Percentiles rank a stretch among this genome's conserved stretches.
Evolutionary conservation across 768 basidiomycete genomes (phyloP).

Genomic region (Lactarius sp.): DNA sequence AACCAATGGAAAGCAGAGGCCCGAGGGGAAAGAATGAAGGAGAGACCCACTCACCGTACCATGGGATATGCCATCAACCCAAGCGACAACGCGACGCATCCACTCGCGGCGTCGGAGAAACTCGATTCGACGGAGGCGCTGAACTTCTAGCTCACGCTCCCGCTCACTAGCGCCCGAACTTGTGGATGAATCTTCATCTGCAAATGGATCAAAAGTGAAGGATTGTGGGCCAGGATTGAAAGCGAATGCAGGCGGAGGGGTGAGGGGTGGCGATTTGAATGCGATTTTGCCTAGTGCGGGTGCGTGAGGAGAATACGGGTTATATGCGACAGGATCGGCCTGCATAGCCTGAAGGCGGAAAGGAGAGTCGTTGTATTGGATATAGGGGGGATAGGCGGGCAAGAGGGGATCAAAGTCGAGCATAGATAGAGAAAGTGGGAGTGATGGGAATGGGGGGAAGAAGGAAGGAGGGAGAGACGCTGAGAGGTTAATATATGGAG

Average conservation of each 20-base stretch:
- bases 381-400: slow-evolving; percentile 5
- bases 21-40: not conserved
- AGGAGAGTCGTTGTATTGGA: slow-evolving; percentile 9
- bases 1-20: not conserved
- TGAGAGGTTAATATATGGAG: slow-evolving; percentile 17
- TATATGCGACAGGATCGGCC: slow-evolving; percentile 11
- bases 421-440: slow-evolving; percentile 3
- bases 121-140: slow-evolving; percentile 22
- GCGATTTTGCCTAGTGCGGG: not conserved
- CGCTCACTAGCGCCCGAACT: slow-evolving; percentile 16
- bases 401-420: slow-evolving; percentile 18
- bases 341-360: slow-evolving; percentile 12
- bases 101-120: slow-evolving; percentile 25
- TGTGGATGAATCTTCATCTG: slow-evolving; percentile 23
- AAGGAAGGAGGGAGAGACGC: slow-evolving; percentile 2
- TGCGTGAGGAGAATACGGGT: slow-evolving; percentile 4
- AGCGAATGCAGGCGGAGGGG: not conserved
- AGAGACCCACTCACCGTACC: slow-evolving; percentile 14
- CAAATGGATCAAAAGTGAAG: slow-evolving; percentile 26
- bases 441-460: not conserved
- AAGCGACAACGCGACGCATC: slow-evolving; percentile 26
- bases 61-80: slow-evolving; percentile 24
- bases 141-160: slow-evolving; percentile 17
- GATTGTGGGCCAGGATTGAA: slow-evolving; percentile 7
- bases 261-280: not conserved